Evolutionary conservation across 306 rosid genomes (phyloP).

Genomic region (Rosa rugosa): DNA sequence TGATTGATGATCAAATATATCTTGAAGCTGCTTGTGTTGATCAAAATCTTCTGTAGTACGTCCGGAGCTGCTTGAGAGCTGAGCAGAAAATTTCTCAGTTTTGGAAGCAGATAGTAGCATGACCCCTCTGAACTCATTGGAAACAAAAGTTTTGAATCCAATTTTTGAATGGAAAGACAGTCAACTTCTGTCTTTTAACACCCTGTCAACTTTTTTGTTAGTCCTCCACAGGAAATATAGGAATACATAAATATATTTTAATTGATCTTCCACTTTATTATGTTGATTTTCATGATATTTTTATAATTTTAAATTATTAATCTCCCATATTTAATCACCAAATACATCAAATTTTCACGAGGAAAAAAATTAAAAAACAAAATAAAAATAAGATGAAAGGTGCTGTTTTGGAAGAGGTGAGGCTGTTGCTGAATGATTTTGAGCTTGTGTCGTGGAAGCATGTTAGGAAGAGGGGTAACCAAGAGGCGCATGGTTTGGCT

Average conservation of each 20-base stretch:
- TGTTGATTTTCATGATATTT: not conserved
- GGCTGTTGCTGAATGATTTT: no score
- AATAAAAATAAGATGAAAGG: no score
- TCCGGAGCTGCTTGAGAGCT: not conserved
- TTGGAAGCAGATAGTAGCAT: not conserved
- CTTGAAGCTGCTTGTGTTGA: not conserved
- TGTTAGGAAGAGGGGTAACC: no score
- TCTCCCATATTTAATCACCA: no score
- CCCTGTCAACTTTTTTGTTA: not conserved
- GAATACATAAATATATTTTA: not conserved
- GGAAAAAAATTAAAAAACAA: no score
- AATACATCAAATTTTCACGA: no score
- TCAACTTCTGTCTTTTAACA: not conserved
- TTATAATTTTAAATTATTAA: not conserved
- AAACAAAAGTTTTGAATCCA: not conserved
- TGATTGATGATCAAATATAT: no score
- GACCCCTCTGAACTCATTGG: not conserved
- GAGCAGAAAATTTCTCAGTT: not conserved
- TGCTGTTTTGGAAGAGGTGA: no score
- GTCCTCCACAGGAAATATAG: not conserved
- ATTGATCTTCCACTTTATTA: not conserved
- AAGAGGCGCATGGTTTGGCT: no score
- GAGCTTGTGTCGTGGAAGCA: no score
- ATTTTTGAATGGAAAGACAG: not conserved
- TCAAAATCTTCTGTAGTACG: not conserved